phyloP scores from a whole-genome alignment of 495 filamentous ascomycete species.

The Xylaria telfairii region DNA sequence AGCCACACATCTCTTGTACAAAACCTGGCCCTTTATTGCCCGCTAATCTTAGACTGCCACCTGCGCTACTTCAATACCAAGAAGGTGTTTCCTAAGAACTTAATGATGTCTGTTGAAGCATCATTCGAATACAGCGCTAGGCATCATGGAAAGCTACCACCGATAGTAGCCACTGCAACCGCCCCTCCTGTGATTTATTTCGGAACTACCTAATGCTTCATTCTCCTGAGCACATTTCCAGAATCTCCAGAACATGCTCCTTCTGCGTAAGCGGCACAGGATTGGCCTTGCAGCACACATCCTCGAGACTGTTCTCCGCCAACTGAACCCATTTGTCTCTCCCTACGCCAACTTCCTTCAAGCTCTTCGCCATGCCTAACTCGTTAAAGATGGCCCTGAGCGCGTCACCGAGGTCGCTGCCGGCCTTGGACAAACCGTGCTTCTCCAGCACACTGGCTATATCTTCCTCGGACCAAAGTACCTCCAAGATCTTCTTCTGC shows the following conservation, averaged over 20 bases:
- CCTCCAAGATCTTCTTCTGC: slow-evolving; percentile 54
- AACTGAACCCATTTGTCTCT: slow-evolving; percentile 42
- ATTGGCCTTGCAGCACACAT: slow-evolving; percentile 44
- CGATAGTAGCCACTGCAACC: no score
- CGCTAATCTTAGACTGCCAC: no score
- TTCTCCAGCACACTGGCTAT: slow-evolving; percentile 50
- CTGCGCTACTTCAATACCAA: no score
- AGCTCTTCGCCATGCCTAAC: slow-evolving; percentile 41
- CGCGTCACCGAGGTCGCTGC: slow-evolving; percentile 41
- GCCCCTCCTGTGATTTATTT: no score
- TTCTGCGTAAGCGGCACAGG: slow-evolving; percentile 42
- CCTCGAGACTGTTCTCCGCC: slow-evolving; percentile 43
- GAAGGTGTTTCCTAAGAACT: no score
- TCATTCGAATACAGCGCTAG: no score
- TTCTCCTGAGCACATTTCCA: slow-evolving; percentile 44
- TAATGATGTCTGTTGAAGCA: no score
- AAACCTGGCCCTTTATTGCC: no score
- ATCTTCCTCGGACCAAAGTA: slow-evolving; percentile 54
- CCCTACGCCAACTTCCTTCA: slow-evolving; percentile 43
- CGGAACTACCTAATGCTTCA: no score
- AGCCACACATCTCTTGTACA: no score
- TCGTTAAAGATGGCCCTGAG: slow-evolving; percentile 40
- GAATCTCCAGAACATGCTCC: slow-evolving; percentile 43
- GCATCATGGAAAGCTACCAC: no score
- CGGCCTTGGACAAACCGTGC: slow-evolving; percentile 40